A percentile compares a stretch with the other conserved stretches of the same genome.
Evolutionary conservation across 2,329 filamentous ascomycete genomes (phyloP).

Genomic region (Ophiostoma perfectum): DNA sequence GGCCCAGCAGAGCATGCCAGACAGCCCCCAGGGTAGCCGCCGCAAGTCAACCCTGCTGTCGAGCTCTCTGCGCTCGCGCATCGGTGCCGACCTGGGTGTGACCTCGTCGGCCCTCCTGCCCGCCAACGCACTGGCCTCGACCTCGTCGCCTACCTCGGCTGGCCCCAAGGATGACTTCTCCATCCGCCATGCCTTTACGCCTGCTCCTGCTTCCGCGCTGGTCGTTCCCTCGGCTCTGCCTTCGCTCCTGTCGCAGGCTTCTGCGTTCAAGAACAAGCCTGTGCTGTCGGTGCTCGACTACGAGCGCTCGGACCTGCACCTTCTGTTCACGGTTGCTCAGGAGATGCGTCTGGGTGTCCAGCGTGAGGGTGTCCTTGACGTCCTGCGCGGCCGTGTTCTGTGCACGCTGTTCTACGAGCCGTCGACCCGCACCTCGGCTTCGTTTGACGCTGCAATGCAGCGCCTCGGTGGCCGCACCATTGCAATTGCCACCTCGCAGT

Average conservation of each 20-base stretch:
- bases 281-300: conserved; percentile 92
- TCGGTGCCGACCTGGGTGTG: conserved; percentile 21
- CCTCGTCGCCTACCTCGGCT: conserved; percentile 32
- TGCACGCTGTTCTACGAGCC: conserved; percentile 97
- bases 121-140: conserved; percentile 10
- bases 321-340: conserved; percentile 92
- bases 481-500: conserved; percentile 72
- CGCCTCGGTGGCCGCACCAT: conserved; percentile 85
- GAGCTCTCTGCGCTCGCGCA: conserved; percentile 32
- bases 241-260: conserved; percentile 66
- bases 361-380: conserved; percentile 79
- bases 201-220: conserved; percentile 5
- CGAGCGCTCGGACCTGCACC: conserved; percentile 76
- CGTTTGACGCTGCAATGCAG: conserved; percentile 98
- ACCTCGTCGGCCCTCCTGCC: conserved; percentile 22
- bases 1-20: conserved; percentile 36
- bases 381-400: conserved; percentile 79
- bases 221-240: conserved; percentile 42
- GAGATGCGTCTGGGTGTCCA: conserved; percentile 97
- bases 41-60: conserved; percentile 34
- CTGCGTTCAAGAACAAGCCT: conserved; percentile 82
- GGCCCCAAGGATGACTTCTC: conserved; percentile 33
- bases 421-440: conserved; percentile 88
- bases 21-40: conserved; percentile 25
- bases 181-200: neutral